Evolutionary conservation across 2,329 filamentous ascomycete species (phyloP), one percentile per base, ranked within the genome.

Genomic region (Hymenoscyphus occultus): DNA sequence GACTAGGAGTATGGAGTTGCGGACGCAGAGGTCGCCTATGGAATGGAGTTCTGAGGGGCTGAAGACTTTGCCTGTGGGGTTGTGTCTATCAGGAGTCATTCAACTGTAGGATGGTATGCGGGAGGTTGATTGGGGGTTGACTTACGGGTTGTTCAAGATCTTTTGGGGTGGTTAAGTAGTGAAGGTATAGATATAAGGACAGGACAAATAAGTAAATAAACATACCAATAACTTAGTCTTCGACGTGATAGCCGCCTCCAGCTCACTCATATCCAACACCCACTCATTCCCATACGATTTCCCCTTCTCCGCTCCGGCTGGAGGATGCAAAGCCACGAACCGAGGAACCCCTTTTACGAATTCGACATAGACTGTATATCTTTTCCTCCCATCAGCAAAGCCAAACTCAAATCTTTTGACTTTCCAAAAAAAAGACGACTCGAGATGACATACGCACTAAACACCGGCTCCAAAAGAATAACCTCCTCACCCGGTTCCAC

Each of bases 161-260:
- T 56, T 14, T 12, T 16, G 7, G 42, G 16, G 7, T 6, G 2
- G 16, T n/a, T 5, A 45, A n/a, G 6, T 9, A n/a, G n/a, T 45
- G 2, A 45, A 45, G 7, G 6, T 9, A 9, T 45, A n/a, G 5
- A n/a, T n/a, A 10, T 10, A 51, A 10, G 0, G 45, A 6, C 7
- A n/a, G 13, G 13, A 2, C 45, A 16, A 12, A 10, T 51, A 9
- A 13, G 5, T 14, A 32, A 31, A 39, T 5, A 2, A 10, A 62
- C 60, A n/a, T 56, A 56, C 60, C 22, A 62, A 13, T 10, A 62
- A 5, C 35, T 62, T 62, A 28, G 32, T 62, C n/a, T 62, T 62
- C 28, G 60, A 31, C 22, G 60, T 62, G 6, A 40, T 56, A 19
- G 60, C 48, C 14, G 60, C 60, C n/a, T 56, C 45, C 13, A 56